Evolutionary conservation across 148 eudicot species (phyloP), one percentile per base, ranked within the genome.

Genomic region (Simmondsia chinensis): DNA sequence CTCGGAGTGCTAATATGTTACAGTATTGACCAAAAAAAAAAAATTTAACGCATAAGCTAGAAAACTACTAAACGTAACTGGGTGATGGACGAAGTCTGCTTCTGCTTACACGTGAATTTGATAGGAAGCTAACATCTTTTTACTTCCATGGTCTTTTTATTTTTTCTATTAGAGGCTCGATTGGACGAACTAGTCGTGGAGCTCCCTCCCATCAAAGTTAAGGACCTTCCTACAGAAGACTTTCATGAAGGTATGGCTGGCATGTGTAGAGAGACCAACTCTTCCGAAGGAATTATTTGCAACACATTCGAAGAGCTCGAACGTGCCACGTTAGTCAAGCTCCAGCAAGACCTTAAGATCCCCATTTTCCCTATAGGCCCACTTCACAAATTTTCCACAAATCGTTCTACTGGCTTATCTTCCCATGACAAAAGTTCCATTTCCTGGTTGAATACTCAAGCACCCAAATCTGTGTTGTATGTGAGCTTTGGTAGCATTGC

Each of bases 401-500:
- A 56, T 25, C 33, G 39, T 10, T 33, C 46, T 11, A 54, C 51
- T 21, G 51, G 52, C 15, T 26, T 49, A 21, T 20, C 31, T 29
- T 9, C 43, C 15, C 57, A 64, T 31, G 78, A 73, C 20, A 54
- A 49, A 29, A 60, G 50, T 36, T 37, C 54, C 29, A 46, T 73
- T 29, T 20, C 56, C 29, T 73, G 78, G 73, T 59, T 73, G n/a
- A 17, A 71, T 48, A 20, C 48, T 26, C 59, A 61, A 35, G 48
- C 61, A 24, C 64, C 65, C 15, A 55, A 54, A 16, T 62, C 70
- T 10, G 69, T 61, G 26, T 36, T 66, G n/a, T 71, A 71, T 23
- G 67, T 71, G 19, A 71, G 76, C 54, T 66, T 66, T 33, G 74
- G 78, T 24, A 73, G 74, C 43, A 34, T 73, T 3, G 66, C 63